Evolutionary conservation across 2,329 filamentous ascomycete genomes (phyloP).

Genomic region (Phaeosphaeriaceae sp.): DNA sequence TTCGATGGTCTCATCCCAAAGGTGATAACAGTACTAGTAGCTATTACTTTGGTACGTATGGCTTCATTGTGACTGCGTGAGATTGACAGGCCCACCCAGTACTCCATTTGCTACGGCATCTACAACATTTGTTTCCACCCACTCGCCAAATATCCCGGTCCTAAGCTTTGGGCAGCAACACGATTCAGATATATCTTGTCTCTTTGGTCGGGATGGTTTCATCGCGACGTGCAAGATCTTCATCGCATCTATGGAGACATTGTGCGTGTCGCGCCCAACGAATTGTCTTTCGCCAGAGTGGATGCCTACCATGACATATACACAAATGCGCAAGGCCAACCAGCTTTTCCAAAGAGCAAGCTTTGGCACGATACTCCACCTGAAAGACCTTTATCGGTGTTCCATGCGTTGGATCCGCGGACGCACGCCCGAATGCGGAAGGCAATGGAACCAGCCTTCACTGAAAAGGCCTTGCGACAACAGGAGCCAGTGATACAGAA

Average conservation of each 20-base stretch:
- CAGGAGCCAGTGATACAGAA: slow-evolving; percentile 4
- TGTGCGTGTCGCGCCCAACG: slow-evolving; percentile 21
- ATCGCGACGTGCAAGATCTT: slow-evolving; percentile 14
- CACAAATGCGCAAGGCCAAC: not conserved
- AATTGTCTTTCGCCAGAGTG: slow-evolving; percentile 17
- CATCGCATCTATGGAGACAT: slow-evolving; percentile 25
- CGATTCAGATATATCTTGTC: slow-evolving; percentile 24
- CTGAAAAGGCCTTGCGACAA: not conserved
- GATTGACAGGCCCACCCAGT: not conserved
- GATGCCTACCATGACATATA: slow-evolving; percentile 22
- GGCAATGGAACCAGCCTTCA: slow-evolving; percentile 1
- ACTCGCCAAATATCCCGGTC: slow-evolving; percentile 48
- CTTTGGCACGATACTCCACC: not conserved
- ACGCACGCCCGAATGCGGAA: slow-evolving; percentile 1
- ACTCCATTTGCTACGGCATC: not conserved
- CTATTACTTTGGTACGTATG: not conserved
- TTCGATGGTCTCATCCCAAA: not conserved
- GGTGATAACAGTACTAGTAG: not conserved
- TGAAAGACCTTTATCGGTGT: not conserved
- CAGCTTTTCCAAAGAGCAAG: slow-evolving; percentile 1
- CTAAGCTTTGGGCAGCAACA: slow-evolving; percentile 33
- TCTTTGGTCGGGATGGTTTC: slow-evolving; percentile 18
- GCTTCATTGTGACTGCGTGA: not conserved
- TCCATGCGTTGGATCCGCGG: not conserved
- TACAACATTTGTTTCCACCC: slow-evolving; percentile 49